Evolutionary conservation across 305 asterid genomes (phyloP).

Genomic region (Fraxinus sp.): DNA sequence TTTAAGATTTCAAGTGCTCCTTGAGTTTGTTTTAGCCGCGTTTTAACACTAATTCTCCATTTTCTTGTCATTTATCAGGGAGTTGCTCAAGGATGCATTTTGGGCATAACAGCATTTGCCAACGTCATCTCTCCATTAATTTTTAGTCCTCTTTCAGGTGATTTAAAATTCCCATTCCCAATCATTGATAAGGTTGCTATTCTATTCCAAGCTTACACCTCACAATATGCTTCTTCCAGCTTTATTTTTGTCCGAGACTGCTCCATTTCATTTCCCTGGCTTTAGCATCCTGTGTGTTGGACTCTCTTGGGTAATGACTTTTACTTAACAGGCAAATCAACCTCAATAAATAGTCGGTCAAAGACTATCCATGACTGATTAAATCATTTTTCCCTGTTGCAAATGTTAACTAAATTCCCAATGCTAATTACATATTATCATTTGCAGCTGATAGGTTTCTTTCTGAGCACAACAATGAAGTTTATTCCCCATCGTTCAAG

Average conservation of each 20-base stretch:
- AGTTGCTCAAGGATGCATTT: slow-evolving; percentile 39
- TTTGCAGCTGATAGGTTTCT: slow-evolving; percentile 43
- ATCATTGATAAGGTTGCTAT: neutral
- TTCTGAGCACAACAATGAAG: slow-evolving; percentile 36
- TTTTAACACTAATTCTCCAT: neutral
- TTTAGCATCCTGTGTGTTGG: slow-evolving; percentile 49
- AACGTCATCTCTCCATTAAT: slow-evolving; percentile 44
- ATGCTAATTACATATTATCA: neutral
- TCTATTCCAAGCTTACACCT: neutral
- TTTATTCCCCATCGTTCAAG: slow-evolving; percentile 27
- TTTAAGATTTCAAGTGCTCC: neutral
- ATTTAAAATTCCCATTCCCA: neutral
- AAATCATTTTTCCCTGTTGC: neutral
- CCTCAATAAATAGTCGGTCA: neutral
- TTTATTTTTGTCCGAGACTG: slow-evolving; percentile 36
- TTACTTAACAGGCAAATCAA: neutral
- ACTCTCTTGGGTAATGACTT: slow-evolving; percentile 41
- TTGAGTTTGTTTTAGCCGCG: neutral
- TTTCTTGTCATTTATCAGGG: slow-evolving; percentile 20
- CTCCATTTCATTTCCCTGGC: slow-evolving; percentile 50
- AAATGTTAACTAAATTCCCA: neutral
- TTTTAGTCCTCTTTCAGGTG: slow-evolving; percentile 54
- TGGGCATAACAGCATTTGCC: slow-evolving; percentile 48
- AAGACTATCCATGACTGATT: neutral
- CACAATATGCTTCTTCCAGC: slow-evolving; percentile 34